Conservation (phyloP, 2,329 filamentous ascomycete genomes). For the Neofusicoccum sp. region DNA sequence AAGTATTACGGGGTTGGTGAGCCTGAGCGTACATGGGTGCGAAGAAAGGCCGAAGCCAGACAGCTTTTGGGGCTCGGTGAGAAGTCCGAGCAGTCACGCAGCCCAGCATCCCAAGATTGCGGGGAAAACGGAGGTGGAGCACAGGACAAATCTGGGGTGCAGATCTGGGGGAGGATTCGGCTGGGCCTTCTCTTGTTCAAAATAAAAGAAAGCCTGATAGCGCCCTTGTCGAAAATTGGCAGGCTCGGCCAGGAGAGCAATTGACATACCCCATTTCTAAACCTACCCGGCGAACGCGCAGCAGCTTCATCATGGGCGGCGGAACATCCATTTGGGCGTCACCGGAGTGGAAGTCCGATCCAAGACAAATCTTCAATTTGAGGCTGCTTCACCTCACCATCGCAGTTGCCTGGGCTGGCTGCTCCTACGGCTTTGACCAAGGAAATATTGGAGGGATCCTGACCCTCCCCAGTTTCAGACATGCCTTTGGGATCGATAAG, state of each 20-base stretch:
- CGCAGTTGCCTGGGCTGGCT: slow-evolving; percentile 42
- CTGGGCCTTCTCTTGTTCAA: not conserved
- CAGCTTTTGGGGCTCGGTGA: not conserved
- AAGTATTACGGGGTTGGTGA: not conserved
- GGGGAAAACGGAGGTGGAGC: not conserved
- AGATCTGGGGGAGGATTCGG: not conserved
- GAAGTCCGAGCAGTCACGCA: not conserved
- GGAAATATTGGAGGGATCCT: slow-evolving; percentile 46
- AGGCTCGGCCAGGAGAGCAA: too few relatives aligned
- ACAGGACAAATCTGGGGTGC: not conserved
- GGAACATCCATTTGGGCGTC: slow-evolving; percentile 44
- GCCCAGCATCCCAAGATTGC: not conserved
- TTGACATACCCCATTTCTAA: too few relatives aligned
- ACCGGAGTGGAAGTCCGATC: slow-evolving; percentile 42
- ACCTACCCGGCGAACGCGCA: not conserved
- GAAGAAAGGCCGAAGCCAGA: too few relatives aligned
- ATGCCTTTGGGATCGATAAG: slow-evolving; percentile 39
- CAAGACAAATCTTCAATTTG: slow-evolving; percentile 42
- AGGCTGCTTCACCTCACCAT: slow-evolving; percentile 37
- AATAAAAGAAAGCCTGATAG: not conserved
- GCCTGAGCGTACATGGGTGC: not conserved
- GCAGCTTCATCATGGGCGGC: slow-evolving; percentile 38
- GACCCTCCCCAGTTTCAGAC: slow-evolving; percentile 40
- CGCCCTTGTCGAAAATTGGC: not conserved
- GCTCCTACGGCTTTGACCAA: slow-evolving; percentile 45